Evolutionary conservation across 2,329 filamentous ascomycete genomes (phyloP).

Genomic region (Fusarium tupiense): DNA sequence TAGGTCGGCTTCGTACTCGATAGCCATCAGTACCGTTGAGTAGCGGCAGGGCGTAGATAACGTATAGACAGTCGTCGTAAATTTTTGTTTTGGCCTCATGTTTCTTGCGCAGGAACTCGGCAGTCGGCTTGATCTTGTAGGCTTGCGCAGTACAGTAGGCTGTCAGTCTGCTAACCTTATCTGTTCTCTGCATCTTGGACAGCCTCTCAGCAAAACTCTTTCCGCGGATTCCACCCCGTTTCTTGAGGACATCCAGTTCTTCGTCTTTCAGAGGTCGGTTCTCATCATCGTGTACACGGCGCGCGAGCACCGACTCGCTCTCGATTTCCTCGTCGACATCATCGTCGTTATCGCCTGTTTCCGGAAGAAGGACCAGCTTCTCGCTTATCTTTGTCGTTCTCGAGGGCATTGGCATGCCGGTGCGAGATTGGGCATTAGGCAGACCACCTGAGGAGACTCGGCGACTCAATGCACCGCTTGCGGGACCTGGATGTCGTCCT

Average conservation of each 20-base stretch:
- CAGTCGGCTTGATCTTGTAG: constrained; percentile 89
- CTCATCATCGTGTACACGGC: constrained; percentile 64
- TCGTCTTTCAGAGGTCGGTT: constrained; percentile 73
- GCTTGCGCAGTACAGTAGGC: constrained; percentile 96
- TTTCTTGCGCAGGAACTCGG: constrained; percentile 85
- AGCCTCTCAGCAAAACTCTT: constrained; percentile 96
- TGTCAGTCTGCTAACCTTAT: constrained; percentile 89
- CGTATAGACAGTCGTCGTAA: constrained; percentile 97
- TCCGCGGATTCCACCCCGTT: constrained; percentile 69
- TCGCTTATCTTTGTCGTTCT: constrained; percentile 94
- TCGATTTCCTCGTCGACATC: constrained; percentile 67
- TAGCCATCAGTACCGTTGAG: constrained; percentile 88
- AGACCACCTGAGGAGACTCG: constrained; percentile 51
- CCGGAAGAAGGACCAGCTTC: constrained; percentile 94
- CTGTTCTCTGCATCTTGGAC: constrained; percentile 85
- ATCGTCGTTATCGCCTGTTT: constrained; percentile 71
- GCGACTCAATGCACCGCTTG: constrained; percentile 32
- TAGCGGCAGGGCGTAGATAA: constrained; percentile 91
- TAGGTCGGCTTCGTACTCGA: constrained; percentile 86
- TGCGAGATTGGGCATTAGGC: constrained; percentile 54
- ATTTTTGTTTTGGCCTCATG: constrained; percentile 94
- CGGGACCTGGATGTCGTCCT: constrained; percentile 30
- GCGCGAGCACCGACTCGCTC: constrained; percentile 52
- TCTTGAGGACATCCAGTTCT: constrained; percentile 71
- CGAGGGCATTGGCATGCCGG: constrained; percentile 74